Evolutionary conservation across 2,329 filamentous ascomycete species (phyloP).

Genomic region (Fusarium pseudograminearum): DNA sequence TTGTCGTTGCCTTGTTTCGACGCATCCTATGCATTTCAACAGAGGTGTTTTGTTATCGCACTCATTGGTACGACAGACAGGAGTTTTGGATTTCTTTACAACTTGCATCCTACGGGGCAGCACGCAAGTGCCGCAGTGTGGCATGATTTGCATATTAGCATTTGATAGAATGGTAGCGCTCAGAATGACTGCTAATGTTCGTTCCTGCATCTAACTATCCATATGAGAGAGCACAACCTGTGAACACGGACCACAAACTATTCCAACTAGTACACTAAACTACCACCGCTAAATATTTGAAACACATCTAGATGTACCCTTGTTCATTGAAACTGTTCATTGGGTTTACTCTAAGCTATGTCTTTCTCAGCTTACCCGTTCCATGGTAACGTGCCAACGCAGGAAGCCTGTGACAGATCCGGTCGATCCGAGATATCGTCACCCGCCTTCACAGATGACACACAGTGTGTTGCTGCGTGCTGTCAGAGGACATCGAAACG

Average conservation of each 20-base stretch:
- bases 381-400: neutral
- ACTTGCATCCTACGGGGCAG: conserved; percentile 6
- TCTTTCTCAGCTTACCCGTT: neutral
- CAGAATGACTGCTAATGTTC: neutral
- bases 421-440: neutral
- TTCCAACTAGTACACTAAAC: neutral
- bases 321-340: neutral
- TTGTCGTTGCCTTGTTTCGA: conserved; percentile 24
- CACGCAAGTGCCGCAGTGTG: conserved; percentile 14
- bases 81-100: conserved; percentile 8
- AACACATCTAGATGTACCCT: neutral
- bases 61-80: conserved; percentile 4
- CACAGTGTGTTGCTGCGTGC: neutral
- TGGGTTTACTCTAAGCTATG: neutral
- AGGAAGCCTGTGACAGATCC: neutral
- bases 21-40: conserved; percentile 1
- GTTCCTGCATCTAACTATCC: neutral
- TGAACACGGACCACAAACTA: neutral
- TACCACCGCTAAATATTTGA: neutral
- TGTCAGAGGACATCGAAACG: conserved; percentile 12
- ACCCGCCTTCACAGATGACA: neutral
- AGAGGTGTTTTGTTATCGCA: neutral
- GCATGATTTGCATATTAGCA: conserved; percentile 3
- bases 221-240: neutral
- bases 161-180: conserved; percentile 8